Conservation (phyloP, 257 asterid species). For the Solanum sejunctum region DNA sequence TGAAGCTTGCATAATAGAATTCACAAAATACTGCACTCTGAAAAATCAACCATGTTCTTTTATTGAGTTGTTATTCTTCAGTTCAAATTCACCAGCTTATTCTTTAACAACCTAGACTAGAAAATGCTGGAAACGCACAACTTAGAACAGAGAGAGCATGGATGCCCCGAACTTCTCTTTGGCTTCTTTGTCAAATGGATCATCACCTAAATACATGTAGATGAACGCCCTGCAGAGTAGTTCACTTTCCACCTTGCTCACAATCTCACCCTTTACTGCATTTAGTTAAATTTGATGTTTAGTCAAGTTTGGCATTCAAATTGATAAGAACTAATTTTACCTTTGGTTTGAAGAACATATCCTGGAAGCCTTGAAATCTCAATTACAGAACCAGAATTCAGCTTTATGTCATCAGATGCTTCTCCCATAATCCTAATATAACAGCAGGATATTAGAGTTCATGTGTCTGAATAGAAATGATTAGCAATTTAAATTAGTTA, state of each 20-base stretch:
- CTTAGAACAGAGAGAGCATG: constrained; percentile 35
- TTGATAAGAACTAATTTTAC: constrained; percentile 7
- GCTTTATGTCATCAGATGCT: constrained; percentile 54
- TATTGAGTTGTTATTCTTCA: constrained; percentile 23
- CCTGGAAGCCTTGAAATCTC: constrained; percentile 77
- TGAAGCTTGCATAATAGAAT: neutral
- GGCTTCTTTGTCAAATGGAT: constrained; percentile 69
- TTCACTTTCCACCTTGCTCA: constrained; percentile 55
- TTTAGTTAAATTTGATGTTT: neutral
- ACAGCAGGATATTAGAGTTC: neutral
- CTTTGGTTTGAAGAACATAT: constrained; percentile 59
- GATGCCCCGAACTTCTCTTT: constrained; percentile 57
- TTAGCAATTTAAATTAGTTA: neutral
- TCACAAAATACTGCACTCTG: neutral
- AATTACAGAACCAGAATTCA: constrained; percentile 50
- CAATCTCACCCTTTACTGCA: constrained; percentile 53
- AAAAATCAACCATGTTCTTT: neutral
- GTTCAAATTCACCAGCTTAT: constrained; percentile 19
- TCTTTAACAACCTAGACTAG: constrained; percentile 19
- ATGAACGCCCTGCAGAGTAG: constrained; percentile 65
- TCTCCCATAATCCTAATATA: constrained; percentile 62
- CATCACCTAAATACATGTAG: constrained; percentile 60
- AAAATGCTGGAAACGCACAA: constrained; percentile 1
- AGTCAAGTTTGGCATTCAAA: neutral
- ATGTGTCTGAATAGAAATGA: no score